A percentile compares a stretch with the other conserved stretches of the same genome.
phyloP scores from a whole-genome alignment of 306 rosid species.

The Prunus fruticosa region DNA sequence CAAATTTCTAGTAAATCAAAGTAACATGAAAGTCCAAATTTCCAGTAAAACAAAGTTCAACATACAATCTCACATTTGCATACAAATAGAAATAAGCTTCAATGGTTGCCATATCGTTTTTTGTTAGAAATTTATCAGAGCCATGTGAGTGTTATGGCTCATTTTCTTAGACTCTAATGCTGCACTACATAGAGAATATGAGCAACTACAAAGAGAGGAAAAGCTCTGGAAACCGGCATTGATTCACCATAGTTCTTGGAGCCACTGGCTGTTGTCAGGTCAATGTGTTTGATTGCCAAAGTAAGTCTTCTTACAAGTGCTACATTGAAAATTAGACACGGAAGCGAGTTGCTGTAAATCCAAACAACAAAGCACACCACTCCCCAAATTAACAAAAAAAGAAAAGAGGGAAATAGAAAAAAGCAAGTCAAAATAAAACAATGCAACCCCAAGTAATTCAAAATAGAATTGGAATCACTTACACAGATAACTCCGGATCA shows the following conservation, averaged over 20 bases:
- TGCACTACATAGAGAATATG: no score
- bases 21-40: no score
- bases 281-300: constrained; percentile 58
- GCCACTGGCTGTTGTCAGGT: constrained; percentile 52
- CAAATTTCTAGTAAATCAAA: no score
- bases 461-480: constrained; percentile 22
- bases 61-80: no score
- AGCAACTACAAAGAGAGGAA: constrained; percentile 24
- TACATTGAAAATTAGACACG: constrained; percentile 62
- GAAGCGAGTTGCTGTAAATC: constrained; percentile 48
- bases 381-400: not conserved
- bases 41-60: no score
- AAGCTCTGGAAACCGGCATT: constrained; percentile 69
- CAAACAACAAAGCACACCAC: constrained; percentile 15
- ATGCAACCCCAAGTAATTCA: not conserved
- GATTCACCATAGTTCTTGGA: constrained; percentile 53
- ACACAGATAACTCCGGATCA: constrained; percentile 54
- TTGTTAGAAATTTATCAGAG: no score
- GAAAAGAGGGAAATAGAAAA: not conserved
- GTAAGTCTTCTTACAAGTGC: constrained; percentile 74
- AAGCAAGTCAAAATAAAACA: not conserved
- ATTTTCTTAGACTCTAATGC: no score
- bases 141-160: no score
- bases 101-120: no score
- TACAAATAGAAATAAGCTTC: no score